Evolutionary conservation across 2,329 filamentous ascomycete genomes (phyloP).

Genomic region (Endothia cerciana): DNA sequence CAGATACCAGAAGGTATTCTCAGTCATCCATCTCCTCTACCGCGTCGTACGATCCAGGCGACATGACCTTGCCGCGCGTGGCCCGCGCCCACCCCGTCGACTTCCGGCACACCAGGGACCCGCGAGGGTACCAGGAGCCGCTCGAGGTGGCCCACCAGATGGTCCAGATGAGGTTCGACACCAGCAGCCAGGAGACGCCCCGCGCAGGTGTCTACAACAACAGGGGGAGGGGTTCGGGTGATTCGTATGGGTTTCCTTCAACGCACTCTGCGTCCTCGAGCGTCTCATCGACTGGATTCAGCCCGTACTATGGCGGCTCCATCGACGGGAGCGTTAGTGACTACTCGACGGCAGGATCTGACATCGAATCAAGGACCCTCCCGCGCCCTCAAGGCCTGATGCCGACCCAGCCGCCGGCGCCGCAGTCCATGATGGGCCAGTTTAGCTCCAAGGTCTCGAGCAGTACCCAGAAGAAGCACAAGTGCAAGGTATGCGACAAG

Average conservation of each 20-base stretch:
- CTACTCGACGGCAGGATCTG: conserved; percentile 87
- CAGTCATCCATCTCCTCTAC: conserved; percentile 76
- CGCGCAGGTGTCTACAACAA: conserved; percentile 77
- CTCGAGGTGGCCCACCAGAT: conserved; percentile 93
- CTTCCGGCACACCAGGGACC: conserved; percentile 52
- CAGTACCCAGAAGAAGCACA: conserved; percentile 98
- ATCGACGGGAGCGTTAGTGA: conserved; percentile 86
- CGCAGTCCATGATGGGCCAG: conserved; percentile 97
- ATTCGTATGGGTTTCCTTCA: conserved; percentile 90
- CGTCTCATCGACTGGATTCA: conserved; percentile 82
- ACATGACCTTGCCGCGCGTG: conserved; percentile 39
- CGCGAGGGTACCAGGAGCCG: conserved; percentile 72
- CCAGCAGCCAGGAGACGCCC: conserved; percentile 77
- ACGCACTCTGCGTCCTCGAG: conserved; percentile 86
- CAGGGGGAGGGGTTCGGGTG: conserved; percentile 71
- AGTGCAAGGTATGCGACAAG: conserved; percentile 99
- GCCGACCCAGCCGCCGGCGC: conserved; percentile 71
- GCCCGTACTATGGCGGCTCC: conserved; percentile 77
- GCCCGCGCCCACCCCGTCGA: conserved; percentile 68
- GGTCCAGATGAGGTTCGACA: conserved; percentile 72
- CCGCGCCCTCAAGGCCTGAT: conserved; percentile 72
- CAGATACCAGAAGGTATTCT: conserved; percentile 72
- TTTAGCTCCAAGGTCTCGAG: conserved; percentile 97
- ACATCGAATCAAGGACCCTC: conserved; percentile 88
- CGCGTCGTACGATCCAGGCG: conserved; percentile 47